Evolutionary conservation across 352 stramenopile genomes (phyloP), one percentile per base, ranked within the genome.

Genomic region (Phytophthora hibernalis): DNA sequence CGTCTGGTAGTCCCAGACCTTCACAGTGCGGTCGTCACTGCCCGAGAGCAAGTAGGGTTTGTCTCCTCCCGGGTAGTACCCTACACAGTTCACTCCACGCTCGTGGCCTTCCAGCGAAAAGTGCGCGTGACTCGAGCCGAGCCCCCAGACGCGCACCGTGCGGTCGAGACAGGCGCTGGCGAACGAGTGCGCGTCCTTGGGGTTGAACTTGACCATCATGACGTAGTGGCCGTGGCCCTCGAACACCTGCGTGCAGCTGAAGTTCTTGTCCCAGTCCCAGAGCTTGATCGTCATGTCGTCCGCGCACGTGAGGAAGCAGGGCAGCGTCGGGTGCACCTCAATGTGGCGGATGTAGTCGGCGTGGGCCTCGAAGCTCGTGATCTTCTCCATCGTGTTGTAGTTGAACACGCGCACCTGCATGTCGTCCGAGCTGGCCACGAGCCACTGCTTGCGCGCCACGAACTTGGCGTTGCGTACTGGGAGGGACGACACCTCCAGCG

Each of bases 181-280:
- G 70, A 99, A 99, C 26, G 96, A 98, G 76, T 99, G 99, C 38
- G 91, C 96, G 77, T 99, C 98, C 80, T 99, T 99, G 15, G 97
- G 97, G 83, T 99, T 99, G 80, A 99, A 99, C 77, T 98, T 98
- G 63, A 99, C 95, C 94, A 99, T 98, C 98, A 99, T 99, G 53
- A 99, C 97, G 75, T 99, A 99, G 79, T 99, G 97, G 2, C 88
- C 87, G 79, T 99, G 98, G 48, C 97, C 90, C 62, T 97, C 90
- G 49, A 94, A 96, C 3, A 91, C 79, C 50, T 96, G 87, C 37
- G 80, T 82, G 68, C 84, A 94, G 7, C 65, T 43, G 66, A 88
- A 97, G 61, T 81, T 89, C 70, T 92, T 91, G 45, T 94, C 83
- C 96, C 97, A 99, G 83, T 99, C 96, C 97, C 98, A 99, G 30